Conservation (phyloP, 2,329 filamentous ascomycete species). For the Xylaria sp. region DNA sequence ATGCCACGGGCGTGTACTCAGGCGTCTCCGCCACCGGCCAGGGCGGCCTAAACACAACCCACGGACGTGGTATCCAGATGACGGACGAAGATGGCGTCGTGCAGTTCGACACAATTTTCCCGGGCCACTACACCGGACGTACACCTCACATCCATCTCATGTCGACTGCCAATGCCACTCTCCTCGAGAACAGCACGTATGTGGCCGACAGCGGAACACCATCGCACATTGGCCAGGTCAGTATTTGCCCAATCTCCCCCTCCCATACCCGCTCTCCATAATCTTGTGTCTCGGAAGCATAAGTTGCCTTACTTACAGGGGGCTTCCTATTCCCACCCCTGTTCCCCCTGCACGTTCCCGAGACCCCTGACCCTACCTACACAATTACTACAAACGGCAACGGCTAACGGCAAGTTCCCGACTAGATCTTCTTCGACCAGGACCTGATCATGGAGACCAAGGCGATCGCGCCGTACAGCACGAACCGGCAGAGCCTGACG, state of each 20-base stretch:
- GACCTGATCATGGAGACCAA: constrained; percentile 62
- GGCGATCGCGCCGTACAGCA: constrained; percentile 55
- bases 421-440: constrained; percentile 66
- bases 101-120: constrained; percentile 53
- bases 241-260: background rate
- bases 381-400: background rate
- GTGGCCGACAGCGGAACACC: constrained; percentile 56
- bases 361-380: background rate
- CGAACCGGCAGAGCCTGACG: constrained; percentile 57
- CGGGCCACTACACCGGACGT: constrained; percentile 47
- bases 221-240: constrained; percentile 65
- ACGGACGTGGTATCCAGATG: constrained; percentile 50
- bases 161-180: constrained; percentile 44
- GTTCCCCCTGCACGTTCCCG: background rate
- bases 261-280: background rate
- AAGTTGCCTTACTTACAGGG: background rate
- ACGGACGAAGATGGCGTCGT: constrained; percentile 52
- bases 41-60: constrained; percentile 49
- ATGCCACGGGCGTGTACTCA: constrained; percentile 55
- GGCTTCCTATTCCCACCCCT: background rate
- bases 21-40: constrained; percentile 46
- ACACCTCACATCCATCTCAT: constrained; percentile 53
- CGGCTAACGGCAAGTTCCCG: background rate
- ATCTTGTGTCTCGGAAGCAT: background rate
- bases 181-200: constrained; percentile 60